phyloP scores from a whole-genome alignment of 345 rosid genomes.

The Euphorbia peplus region DNA sequence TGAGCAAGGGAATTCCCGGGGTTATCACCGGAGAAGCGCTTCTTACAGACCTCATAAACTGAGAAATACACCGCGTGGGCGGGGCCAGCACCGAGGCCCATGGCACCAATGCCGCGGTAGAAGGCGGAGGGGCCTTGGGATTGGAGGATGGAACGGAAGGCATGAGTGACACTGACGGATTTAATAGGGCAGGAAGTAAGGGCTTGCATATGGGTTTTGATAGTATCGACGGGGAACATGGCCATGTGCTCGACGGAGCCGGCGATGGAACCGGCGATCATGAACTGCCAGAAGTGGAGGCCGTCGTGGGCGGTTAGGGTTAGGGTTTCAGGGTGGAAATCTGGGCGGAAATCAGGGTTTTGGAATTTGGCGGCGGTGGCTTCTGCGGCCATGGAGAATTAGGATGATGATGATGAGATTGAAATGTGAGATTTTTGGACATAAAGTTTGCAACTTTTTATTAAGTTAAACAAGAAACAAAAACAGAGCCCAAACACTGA shows the following conservation, averaged over 20 bases:
- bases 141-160: constrained; percentile 67
- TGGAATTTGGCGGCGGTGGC: constrained; percentile 56
- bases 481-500: not conserved
- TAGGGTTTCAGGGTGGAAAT: constrained; percentile 55
- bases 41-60: constrained; percentile 74
- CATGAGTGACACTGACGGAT: constrained; percentile 69
- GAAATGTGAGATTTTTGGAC: too few relatives aligned
- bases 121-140: constrained; percentile 66
- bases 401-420: not conserved
- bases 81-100: constrained; percentile 99
- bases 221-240: constrained; percentile 95
- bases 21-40: constrained; percentile 56
- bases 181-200: constrained; percentile 87
- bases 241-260: constrained; percentile 96
- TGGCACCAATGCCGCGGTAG: constrained; percentile 92
- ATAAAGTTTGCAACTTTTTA: too few relatives aligned
- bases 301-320: constrained; percentile 45
- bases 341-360: constrained; percentile 66
- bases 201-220: constrained; percentile 98
- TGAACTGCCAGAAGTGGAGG: constrained; percentile 85
- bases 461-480: not conserved
- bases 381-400: constrained; percentile 51
- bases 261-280: constrained; percentile 94
- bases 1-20: constrained; percentile 77
- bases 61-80: constrained; percentile 98